Evolutionary conservation across 208 protist genomes (phyloP).

Genomic region (Acanthamoeba castellanii): DNA sequence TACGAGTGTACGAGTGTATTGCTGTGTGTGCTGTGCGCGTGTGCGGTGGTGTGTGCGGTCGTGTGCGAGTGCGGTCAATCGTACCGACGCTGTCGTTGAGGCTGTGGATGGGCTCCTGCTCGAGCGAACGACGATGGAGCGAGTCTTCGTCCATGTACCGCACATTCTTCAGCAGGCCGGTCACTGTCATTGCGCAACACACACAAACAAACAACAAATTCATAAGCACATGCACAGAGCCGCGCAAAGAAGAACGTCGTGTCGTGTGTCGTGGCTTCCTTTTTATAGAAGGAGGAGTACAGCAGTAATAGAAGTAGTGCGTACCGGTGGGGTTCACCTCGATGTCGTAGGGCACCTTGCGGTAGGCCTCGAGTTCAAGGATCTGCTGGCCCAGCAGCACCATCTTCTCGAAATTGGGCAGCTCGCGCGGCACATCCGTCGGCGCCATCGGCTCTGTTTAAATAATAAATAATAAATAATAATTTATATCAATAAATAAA

Average conservation of each 20-base stretch:
- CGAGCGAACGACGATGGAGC: conserved; percentile 29
- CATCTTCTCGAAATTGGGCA: conserved; percentile 61
- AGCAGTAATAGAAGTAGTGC: background rate
- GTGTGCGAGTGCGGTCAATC: background rate
- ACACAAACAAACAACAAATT: background rate
- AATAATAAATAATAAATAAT: background rate
- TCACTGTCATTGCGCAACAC: background rate
- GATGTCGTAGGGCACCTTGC: conserved; percentile 58
- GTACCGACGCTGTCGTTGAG: background rate
- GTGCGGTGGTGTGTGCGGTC: too few species aligned
- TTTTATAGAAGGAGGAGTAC: too few species aligned
- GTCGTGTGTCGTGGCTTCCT: too few species aligned
- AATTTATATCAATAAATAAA: background rate
- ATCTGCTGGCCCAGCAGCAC: conserved; percentile 52
- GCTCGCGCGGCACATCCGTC: background rate
- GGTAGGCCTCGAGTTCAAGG: conserved; percentile 57
- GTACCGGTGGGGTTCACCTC: conserved; percentile 6
- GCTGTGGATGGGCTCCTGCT: conserved; percentile 55
- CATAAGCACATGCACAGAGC: too few species aligned
- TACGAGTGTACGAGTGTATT: background rate
- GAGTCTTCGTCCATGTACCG: conserved; percentile 45
- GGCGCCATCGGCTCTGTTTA: background rate
- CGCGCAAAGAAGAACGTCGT: background rate
- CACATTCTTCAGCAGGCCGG: conserved; percentile 18
- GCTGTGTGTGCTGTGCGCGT: background rate